Conservation (phyloP, 2,329 filamentous ascomycete genomes). For the Dactylella cylindrospora region DNA sequence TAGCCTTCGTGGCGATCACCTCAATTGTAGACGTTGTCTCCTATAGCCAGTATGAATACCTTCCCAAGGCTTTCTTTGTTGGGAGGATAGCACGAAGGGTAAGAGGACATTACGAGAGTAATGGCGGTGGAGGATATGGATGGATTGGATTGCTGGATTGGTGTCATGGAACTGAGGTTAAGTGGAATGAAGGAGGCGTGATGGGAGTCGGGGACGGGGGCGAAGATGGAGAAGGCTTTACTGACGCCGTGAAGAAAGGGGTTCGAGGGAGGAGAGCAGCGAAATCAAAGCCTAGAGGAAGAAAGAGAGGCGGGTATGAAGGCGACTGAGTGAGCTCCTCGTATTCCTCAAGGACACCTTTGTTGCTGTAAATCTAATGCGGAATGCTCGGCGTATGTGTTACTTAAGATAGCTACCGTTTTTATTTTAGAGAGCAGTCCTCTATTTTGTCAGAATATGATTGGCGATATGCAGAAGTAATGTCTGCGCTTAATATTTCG, state of each 20-base stretch:
- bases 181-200: slow-evolving; percentile 58
- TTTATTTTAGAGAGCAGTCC: too few relatives aligned
- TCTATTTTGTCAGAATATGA: too few relatives aligned
- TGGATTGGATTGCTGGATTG: slow-evolving; percentile 66
- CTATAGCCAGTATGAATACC: slow-evolving; percentile 67
- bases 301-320: neutral
- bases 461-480: too few relatives aligned
- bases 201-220: slow-evolving; percentile 62
- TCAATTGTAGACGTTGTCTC: slow-evolving; percentile 68
- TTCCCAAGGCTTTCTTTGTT: slow-evolving; percentile 59
- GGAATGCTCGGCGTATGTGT: too few relatives aligned
- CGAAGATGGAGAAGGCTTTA: slow-evolving; percentile 55
- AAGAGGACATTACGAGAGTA: slow-evolving; percentile 61
- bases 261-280: slow-evolving; percentile 13
- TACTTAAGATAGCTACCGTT: too few relatives aligned
- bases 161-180: slow-evolving; percentile 60
- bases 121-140: slow-evolving; percentile 60
- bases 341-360: too few relatives aligned
- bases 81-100: slow-evolving; percentile 58
- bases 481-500: too few relatives aligned
- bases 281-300: too few relatives aligned
- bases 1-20: slow-evolving; percentile 64
- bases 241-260: slow-evolving; percentile 25
- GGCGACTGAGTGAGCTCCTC: too few relatives aligned
- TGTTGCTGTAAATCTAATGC: too few relatives aligned